Conservation (phyloP, 1,284 basidiomycete species). For the Boletus smithii region DNA sequence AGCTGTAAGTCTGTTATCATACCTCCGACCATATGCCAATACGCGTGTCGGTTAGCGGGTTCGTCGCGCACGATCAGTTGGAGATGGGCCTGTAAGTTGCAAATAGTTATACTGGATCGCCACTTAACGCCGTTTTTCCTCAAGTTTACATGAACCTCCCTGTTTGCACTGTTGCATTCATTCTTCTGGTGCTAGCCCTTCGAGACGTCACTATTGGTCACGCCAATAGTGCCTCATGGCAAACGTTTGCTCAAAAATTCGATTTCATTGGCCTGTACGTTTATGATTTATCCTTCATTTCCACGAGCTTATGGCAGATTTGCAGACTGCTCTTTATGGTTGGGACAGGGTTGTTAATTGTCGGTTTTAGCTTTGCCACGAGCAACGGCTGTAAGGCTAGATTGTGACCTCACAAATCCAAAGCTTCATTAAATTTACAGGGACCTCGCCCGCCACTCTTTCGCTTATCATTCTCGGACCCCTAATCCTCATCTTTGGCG, state of each 20-base stretch:
- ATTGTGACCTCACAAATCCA: conserved; percentile 10
- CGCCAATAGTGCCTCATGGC: conserved; percentile 52
- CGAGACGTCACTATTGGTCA: conserved; percentile 49
- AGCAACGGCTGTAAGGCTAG: conserved; percentile 59
- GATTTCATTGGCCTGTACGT: conserved; percentile 75
- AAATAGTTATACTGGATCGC: not conserved
- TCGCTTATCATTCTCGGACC: conserved; percentile 56
- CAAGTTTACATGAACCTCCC: conserved; percentile 78
- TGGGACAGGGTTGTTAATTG: conserved; percentile 68
- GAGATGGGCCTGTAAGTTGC: conserved; percentile 76
- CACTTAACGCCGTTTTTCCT: conserved; percentile 13
- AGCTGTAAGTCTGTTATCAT: conserved; percentile 51
- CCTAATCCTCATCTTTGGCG: conserved; percentile 51
- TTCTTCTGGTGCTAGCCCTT: conserved; percentile 58
- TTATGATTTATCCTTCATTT: conserved; percentile 14
- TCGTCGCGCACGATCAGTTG: conserved; percentile 45
- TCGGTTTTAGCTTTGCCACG: conserved; percentile 74
- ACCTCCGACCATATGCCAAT: conserved; percentile 15
- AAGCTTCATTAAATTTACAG: conserved; percentile 37
- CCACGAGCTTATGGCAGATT: conserved; percentile 21
- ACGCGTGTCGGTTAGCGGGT: conserved; percentile 15
- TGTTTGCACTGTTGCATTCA: conserved; percentile 56
- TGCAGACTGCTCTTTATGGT: conserved; percentile 65
- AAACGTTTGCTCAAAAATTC: conserved; percentile 50
- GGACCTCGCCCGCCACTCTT: conserved; percentile 59